Percentiles rank a stretch among this genome's conserved stretches.
Evolutionary conservation across 495 filamentous ascomycete species (phyloP).

Genomic region (Tetracladium setigerum): DNA sequence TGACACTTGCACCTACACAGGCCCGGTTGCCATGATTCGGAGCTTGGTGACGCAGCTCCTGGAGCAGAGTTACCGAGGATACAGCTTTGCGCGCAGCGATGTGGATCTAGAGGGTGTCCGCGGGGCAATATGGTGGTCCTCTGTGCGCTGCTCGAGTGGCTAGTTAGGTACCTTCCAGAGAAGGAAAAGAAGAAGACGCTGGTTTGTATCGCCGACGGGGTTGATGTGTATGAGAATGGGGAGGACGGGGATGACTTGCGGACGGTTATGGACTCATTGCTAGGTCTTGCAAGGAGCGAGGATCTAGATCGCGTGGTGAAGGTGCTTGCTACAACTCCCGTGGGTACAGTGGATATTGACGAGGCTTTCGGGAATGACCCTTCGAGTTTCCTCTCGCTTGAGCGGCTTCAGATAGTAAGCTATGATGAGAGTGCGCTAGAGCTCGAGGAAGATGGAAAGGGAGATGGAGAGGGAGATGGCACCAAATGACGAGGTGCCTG

Average conservation of each 20-base stretch:
- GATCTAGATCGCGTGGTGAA: neutral
- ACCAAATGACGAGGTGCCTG: too few relatives aligned
- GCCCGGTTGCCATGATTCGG: neutral
- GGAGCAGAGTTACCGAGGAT: neutral
- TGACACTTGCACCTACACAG: neutral
- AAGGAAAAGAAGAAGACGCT: neutral
- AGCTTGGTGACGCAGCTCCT: slow-evolving; percentile 2
- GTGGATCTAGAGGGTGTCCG: neutral
- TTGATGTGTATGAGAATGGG: slow-evolving; percentile 2
- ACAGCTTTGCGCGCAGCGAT: neutral
- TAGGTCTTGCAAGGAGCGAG: neutral
- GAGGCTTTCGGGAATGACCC: too few relatives aligned
- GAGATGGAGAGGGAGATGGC: too few relatives aligned
- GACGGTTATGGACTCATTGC: neutral
- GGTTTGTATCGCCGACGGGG: neutral
- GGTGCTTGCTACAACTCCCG: neutral
- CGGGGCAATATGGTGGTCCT: neutral
- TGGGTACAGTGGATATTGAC: too few relatives aligned
- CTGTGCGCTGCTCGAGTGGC: neutral
- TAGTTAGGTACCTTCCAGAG: neutral
- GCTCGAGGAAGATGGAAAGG: too few relatives aligned
- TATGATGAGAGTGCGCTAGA: too few relatives aligned
- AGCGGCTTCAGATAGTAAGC: too few relatives aligned
- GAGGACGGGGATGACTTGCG: neutral
- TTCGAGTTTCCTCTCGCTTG: too few relatives aligned